Evolutionary conservation across 2,329 filamentous ascomycete genomes (phyloP), one percentile per base, ranked within the genome.

Genomic region (Penicillium italicum): DNA sequence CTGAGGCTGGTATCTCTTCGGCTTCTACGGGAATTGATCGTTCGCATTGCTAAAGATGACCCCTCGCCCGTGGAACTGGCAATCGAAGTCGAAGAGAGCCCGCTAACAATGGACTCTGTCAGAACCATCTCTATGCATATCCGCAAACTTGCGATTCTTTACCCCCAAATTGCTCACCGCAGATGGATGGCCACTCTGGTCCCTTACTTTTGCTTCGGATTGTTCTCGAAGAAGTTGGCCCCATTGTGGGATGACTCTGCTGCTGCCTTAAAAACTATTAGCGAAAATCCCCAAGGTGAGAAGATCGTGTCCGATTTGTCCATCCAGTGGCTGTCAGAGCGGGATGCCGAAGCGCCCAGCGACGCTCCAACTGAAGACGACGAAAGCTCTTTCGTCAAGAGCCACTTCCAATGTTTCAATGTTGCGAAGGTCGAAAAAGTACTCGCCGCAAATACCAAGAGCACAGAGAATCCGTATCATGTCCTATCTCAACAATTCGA

Each of bases 191-290:
- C 83, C 56, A 81, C 83, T 64, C 85, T 91, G 7, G 82, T 97
- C 30, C 89, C 92, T 0, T 81, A 84, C 0, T 97, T 92, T 66
- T 86, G 91, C 65, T 96, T 97, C 65, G 94, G 94, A 46, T 82
- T 97, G 73, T 81, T 97, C 57, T 94, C 92, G 0, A 85, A 96
- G 46, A 90, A 88, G 63, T 80, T 97, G 61, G 84, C 91, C 0
- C 91, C 91, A 34, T 79, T 95, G 6, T 97, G 93, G 90, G 90
- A 96, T 57, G 90, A 96, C 65, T 84, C 90, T 0, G 85, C 88
- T 48, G 82, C 85, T 52, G 85, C 89, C 0, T 76, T 99, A 66
- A 88, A 90, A 66, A 81, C 87, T 49, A 85, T 99, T 51, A 83
- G 86, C 20, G 82, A 89, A 62, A 82, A 81, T 22, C 86, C 88